Base-by-base conservation (phyloP, 768 basidiomycete genomes). In the Chalciporus chontae region DNA sequence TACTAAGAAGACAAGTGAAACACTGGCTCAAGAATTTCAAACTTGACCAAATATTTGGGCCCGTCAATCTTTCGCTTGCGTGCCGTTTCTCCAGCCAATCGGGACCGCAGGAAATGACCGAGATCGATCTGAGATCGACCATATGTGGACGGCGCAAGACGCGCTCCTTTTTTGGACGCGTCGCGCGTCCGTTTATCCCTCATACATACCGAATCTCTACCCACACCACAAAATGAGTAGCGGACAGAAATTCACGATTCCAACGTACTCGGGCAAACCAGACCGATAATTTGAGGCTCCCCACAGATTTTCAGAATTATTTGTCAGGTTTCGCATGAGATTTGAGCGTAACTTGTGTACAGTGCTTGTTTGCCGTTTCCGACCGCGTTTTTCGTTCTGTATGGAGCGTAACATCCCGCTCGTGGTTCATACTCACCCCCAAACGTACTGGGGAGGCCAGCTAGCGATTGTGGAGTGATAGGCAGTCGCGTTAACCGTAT, bases 161-260 rank as follows among this genome's bases (percentile, higher is more conserved):
- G 70, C 71, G 68, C 56, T 60, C 70, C 70, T 60, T 63, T 64
- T 72, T 59, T 49, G 69, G 70, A 71, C 63, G 60, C 52, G 59
- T 63, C 70, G 60, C 64, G 57, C 45, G 47, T 53, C 51, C 42
- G 58, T 61, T 60, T 36, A 53, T 47, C 51, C 41, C 57, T 24
- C 34, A 53, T 54, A 69, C 68, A 69, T 53, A 62, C 58, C 64
- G 29, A 56, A 59, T 69, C 60, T 64, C 24, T 59, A 29, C 47
- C 34, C 48, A 46, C 60, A 51, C 42, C 48, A 59, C 64, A 64
- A 68, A 68, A 58, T 13, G 41, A 42, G 50, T 46, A 68, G 50
- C 67, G 56, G 68, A 55, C 43, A 40, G 38, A 69, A 68, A 66
- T 59, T 54, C 57, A 3, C 19, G 37, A 52, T 57, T 64, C 26